Evolutionary conservation across 108 stramenopile genomes (phyloP).

Genomic region (Cyclostephanos tholiformis): DNA sequence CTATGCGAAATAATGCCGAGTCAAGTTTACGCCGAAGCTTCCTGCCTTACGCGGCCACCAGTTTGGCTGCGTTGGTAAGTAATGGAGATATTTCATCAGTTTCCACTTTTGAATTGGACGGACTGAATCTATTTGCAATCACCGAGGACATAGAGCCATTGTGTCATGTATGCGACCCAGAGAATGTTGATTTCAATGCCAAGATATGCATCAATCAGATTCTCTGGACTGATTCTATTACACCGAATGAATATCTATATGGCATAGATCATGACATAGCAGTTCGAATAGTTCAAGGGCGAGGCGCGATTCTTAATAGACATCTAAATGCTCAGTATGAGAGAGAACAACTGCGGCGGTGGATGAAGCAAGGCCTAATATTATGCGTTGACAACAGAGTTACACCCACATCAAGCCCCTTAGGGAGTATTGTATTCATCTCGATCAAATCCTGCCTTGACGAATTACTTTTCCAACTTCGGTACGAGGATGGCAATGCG

Average conservation of each 20-base stretch:
- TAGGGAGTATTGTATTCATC: constrained; percentile 25
- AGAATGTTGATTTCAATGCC: constrained; percentile 3
- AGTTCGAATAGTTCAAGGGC: constrained; percentile 31
- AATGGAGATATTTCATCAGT: constrained; percentile 21
- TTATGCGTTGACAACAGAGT: neutral
- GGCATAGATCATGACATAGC: constrained; percentile 15
- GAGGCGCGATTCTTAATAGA: constrained; percentile 42
- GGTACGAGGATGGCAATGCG: constrained; percentile 22
- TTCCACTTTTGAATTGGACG: constrained; percentile 46
- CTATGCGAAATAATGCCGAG: constrained; percentile 16
- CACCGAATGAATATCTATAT: constrained; percentile 18
- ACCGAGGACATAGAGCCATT: constrained; percentile 40
- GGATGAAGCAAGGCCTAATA: neutral
- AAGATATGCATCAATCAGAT: constrained; percentile 9
- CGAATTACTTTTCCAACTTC: constrained; percentile 35
- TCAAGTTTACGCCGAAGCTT: constrained; percentile 41
- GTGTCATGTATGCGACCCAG: constrained; percentile 8
- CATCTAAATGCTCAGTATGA: constrained; percentile 36
- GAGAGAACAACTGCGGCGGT: constrained; percentile 23
- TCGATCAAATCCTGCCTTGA: constrained; percentile 25
- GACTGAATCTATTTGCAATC: constrained; percentile 28
- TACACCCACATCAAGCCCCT: constrained; percentile 2
- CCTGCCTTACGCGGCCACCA: constrained; percentile 40
- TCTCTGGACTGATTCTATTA: constrained; percentile 38
- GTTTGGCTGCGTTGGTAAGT: constrained; percentile 38